phyloP scores from a whole-genome alignment of 306 rosid genomes.

The Crataegus laevigata region DNA sequence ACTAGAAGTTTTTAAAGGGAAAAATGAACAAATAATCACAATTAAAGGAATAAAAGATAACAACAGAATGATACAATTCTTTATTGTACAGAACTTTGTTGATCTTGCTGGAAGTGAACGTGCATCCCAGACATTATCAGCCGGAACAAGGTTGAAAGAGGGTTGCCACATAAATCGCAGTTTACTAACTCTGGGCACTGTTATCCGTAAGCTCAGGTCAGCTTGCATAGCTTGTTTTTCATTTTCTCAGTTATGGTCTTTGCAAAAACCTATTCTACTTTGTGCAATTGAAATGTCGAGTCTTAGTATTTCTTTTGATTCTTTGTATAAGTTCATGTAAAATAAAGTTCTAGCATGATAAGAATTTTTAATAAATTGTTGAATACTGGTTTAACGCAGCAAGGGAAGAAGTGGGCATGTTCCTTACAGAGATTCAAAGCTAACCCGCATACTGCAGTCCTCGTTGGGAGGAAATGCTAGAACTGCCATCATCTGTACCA shows the following conservation, averaged over 20 bases:
- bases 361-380: background rate
- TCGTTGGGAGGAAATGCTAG: slow-evolving; percentile 97
- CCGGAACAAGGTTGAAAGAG: slow-evolving; percentile 92
- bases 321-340: background rate
- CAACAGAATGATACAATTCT: background rate
- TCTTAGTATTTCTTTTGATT: slow-evolving; percentile 1
- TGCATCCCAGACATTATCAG: slow-evolving; percentile 91
- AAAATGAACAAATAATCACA: background rate
- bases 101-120: slow-evolving; percentile 99
- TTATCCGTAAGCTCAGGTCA: slow-evolving; percentile 97
- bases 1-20: background rate
- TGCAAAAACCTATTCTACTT: slow-evolving; percentile 1
- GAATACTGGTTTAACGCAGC: slow-evolving; percentile 39
- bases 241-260: background rate
- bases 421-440: slow-evolving; percentile 98
- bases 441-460: slow-evolving; percentile 94
- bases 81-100: slow-evolving; percentile 62
- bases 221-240: slow-evolving; percentile 9
- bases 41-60: slow-evolving; percentile 12
- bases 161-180: slow-evolving; percentile 99
- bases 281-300: background rate
- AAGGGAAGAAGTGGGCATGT: slow-evolving; percentile 94
- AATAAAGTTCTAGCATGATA: background rate
- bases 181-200: slow-evolving; percentile 91
- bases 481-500: slow-evolving; percentile 93